Evolutionary conservation across 1,284 basidiomycete species (phyloP).

Genomic region (Cutaneotrichosporon spelunceum): DNA sequence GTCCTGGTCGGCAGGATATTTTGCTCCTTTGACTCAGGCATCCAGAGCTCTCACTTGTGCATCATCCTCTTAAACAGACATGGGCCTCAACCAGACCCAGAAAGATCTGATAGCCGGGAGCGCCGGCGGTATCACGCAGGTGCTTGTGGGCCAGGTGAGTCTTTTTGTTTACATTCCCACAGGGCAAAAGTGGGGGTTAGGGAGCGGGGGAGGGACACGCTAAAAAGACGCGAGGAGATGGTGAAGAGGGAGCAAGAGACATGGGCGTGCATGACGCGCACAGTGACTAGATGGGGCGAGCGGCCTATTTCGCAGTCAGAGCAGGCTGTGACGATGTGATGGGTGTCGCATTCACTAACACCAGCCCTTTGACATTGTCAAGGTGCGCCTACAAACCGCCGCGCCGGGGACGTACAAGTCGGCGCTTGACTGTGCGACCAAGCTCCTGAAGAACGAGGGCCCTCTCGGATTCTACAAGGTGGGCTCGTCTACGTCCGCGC

Average conservation of each 20-base stretch:
- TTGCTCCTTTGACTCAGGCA: background rate
- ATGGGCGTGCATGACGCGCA: background rate
- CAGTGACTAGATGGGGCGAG: too few relatives aligned
- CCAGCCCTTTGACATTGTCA: slow-evolving; percentile 88
- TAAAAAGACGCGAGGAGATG: background rate
- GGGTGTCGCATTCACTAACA: slow-evolving; percentile 6
- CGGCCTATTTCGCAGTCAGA: too few relatives aligned
- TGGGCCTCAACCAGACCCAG: slow-evolving; percentile 45
- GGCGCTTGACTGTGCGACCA: slow-evolving; percentile 82
- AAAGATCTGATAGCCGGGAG: slow-evolving; percentile 84
- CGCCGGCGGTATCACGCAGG: slow-evolving; percentile 83
- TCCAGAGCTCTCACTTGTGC: background rate
- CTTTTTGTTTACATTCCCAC: background rate
- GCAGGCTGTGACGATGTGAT: background rate
- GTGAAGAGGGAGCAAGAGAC: background rate
- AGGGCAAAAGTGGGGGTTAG: background rate
- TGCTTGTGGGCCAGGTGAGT: slow-evolving; percentile 74
- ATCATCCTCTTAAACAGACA: background rate
- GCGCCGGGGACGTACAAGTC: slow-evolving; percentile 81
- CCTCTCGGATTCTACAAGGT: slow-evolving; percentile 96
- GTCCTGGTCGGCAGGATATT: background rate
- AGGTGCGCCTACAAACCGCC: slow-evolving; percentile 93
- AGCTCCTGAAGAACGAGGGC: slow-evolving; percentile 86
- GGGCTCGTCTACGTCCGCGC: slow-evolving; percentile 15
- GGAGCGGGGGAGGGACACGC: background rate